Base-by-base conservation (phyloP, 1,139 yeast species). In the Suhomyces guaymorum region DNA sequence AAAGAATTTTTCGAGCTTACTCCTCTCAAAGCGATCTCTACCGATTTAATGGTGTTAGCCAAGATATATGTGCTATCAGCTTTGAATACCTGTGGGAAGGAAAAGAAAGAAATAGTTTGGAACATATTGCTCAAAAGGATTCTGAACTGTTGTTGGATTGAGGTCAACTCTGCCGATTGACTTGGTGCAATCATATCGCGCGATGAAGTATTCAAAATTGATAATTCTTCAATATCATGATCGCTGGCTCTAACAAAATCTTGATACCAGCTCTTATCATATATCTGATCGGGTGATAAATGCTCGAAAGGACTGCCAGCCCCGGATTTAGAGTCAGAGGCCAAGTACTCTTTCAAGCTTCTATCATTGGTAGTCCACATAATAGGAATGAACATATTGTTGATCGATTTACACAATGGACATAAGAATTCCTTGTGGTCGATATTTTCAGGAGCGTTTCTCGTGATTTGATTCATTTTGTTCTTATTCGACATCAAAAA, bases 331-430 rank as follows among this genome's bases (percentile, higher is more conserved):
- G n/a, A 21, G 15, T 32, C n/a, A 23, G 41, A 33, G 3, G 24
- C 13, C 16, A 63, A 42, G 35, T 55, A 63, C 2, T 46, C 35
- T 8, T 30, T 32, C 26, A 70, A 51, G n/a, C 55, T 53, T 35
- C 68, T 48, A 29, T 61, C 59, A 46, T 74, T 75, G 3, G 61
- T 47, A 0, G 64, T 45, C 66, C 78, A 80, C 33, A 81, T 56
- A 2, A 84, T 68, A 1, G 98, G 98, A 31, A 90, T 61, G 53
- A 92, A 88, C 43, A 83, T 72, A 52, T 92, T 92, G 53, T 85
- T 86, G 35, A 92, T 66, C 0, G 96, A 83, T 43, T 88, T 87
- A 65, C 98, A 92, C 29, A 92, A 71, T 0, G 98, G 97, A 53
- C 98, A 92, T 23, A 86, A 63, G 47, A 87, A 84, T 49, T 90